Conservation (phyloP, 1,139 yeast genomes). For the Geotrichum phurueaensis region DNA sequence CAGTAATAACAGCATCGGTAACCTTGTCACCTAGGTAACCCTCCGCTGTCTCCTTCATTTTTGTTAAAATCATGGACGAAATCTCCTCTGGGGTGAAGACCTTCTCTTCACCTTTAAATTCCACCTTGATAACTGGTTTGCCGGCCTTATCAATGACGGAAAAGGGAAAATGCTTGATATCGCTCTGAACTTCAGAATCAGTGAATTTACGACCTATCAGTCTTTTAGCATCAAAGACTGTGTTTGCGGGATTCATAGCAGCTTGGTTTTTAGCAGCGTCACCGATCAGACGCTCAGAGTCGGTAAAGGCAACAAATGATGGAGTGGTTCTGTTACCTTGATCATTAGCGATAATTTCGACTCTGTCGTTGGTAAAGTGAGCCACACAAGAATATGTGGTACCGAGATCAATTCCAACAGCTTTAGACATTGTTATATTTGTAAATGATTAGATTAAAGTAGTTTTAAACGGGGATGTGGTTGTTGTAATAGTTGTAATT, state of each 20-base stretch:
- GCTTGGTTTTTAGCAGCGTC: conserved; percentile 99
- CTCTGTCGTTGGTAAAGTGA: conserved; percentile 83
- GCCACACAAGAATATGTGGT: conserved; percentile 98
- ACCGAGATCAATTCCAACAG: conserved; percentile 83
- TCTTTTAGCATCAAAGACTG: conserved; percentile 96
- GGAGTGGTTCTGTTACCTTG: conserved; percentile 99
- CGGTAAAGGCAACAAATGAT: conserved; percentile 93
- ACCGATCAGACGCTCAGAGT: conserved; percentile 94
- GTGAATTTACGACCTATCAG: conserved; percentile 88
- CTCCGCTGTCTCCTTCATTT: conserved; percentile 95
- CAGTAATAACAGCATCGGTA: conserved; percentile 86
- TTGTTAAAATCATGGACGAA: conserved; percentile 89
- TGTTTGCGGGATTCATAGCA: conserved; percentile 92
- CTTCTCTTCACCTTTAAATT: conserved; percentile 90
- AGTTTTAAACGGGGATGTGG: neutral
- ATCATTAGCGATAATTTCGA: conserved; percentile 92
- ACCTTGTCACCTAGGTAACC: conserved; percentile 81
- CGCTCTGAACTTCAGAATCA: conserved; percentile 86
- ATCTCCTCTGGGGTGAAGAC: conserved; percentile 93
- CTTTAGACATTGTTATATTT: conserved; percentile 31
- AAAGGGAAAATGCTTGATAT: conserved; percentile 95
- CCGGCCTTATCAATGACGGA: conserved; percentile 80
- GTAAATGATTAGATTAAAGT: neutral
- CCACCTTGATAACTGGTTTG: conserved; percentile 85
- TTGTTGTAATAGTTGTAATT: neutral